phyloP scores from a whole-genome alignment of 2,329 filamentous ascomycete species.

The Diplocarpon mali region DNA sequence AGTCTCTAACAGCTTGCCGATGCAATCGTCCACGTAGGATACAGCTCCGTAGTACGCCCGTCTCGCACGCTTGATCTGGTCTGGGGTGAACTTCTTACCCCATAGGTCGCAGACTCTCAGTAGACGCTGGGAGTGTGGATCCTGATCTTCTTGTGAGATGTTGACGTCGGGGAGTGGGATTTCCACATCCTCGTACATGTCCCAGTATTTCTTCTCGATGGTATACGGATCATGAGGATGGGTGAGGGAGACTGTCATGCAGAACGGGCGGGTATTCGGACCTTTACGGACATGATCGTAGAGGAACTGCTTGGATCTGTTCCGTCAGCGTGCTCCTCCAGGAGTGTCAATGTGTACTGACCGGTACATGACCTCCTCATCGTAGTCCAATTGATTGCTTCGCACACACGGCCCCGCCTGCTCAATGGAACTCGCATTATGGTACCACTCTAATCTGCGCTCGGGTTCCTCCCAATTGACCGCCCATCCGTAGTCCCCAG shows the following conservation, averaged over 20 bases:
- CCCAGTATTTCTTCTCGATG: conserved; percentile 89
- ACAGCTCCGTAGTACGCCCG: conserved; percentile 88
- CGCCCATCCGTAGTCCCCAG: conserved; percentile 86
- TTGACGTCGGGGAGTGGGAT: conserved; percentile 71
- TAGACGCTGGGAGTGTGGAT: conserved; percentile 77
- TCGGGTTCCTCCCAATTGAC: conserved; percentile 93
- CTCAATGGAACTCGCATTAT: conserved; percentile 88
- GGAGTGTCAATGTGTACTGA: conserved; percentile 4
- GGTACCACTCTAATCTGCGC: conserved; percentile 82
- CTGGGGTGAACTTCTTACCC: conserved; percentile 71
- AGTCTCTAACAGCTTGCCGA: conserved; percentile 69
- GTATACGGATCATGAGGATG: conserved; percentile 94
- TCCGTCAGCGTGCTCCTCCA: conserved; percentile 6
- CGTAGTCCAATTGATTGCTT: conserved; percentile 91
- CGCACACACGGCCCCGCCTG: conserved; percentile 82
- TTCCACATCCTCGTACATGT: conserved; percentile 78
- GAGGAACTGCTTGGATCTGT: conserved; percentile 65
- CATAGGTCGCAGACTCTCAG: conserved; percentile 80
- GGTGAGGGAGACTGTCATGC: conserved; percentile 80
- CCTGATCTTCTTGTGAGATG: conserved; percentile 71
- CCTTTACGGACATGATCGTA: conserved; percentile 84
- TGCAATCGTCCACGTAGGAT: conserved; percentile 87
- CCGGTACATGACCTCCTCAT: conserved; percentile 91
- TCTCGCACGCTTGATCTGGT: conserved; percentile 75
- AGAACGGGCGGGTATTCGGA: conserved; percentile 64